Percentiles rank a stretch among this genome's conserved stretches.
phyloP scores from a whole-genome alignment of 1,284 basidiomycete genomes.

The Cryptococcus floricola region DNA sequence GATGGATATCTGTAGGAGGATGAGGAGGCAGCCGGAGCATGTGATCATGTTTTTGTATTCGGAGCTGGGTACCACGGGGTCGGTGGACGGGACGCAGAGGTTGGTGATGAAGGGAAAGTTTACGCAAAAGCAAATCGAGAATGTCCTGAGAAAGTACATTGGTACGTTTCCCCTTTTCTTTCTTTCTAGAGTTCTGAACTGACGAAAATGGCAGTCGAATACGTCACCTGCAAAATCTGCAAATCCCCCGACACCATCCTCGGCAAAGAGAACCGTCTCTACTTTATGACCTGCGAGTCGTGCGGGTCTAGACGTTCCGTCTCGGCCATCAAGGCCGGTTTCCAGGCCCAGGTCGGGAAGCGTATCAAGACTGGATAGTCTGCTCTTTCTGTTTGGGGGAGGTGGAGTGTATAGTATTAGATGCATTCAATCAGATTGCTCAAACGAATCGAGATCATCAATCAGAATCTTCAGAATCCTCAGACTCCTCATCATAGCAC shows the following conservation, averaged over 20 bases:
- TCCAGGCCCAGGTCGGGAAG: conserved; percentile 90
- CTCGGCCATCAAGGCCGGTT: conserved; percentile 96
- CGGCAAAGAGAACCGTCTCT: conserved; percentile 96
- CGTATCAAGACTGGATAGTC: conserved; percentile 38
- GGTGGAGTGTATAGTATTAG: no score
- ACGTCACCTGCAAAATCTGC: conserved; percentile 99
- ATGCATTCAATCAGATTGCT: no score
- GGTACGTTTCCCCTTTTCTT: conserved; percentile 56
- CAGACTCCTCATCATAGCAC: no score
- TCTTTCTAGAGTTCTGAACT: not conserved
- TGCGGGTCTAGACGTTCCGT: conserved; percentile 88
- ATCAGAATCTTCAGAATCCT: no score
- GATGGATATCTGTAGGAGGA: conserved; percentile 94
- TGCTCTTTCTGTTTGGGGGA: not conserved
- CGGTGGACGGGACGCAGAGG: conserved; percentile 86
- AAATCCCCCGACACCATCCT: conserved; percentile 96
- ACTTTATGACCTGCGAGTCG: conserved; percentile 96
- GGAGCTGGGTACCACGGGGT: conserved; percentile 97
- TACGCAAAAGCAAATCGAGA: conserved; percentile 98
- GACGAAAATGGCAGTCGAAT: conserved; percentile 66
- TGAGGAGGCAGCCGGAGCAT: conserved; percentile 99
- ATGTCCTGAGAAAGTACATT: conserved; percentile 93
- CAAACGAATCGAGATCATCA: no score
- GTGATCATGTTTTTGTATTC: conserved; percentile 97
- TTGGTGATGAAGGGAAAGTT: conserved; percentile 97